Base-by-base conservation (phyloP, 495 filamentous ascomycete genomes). In the Letharia lupina region DNA sequence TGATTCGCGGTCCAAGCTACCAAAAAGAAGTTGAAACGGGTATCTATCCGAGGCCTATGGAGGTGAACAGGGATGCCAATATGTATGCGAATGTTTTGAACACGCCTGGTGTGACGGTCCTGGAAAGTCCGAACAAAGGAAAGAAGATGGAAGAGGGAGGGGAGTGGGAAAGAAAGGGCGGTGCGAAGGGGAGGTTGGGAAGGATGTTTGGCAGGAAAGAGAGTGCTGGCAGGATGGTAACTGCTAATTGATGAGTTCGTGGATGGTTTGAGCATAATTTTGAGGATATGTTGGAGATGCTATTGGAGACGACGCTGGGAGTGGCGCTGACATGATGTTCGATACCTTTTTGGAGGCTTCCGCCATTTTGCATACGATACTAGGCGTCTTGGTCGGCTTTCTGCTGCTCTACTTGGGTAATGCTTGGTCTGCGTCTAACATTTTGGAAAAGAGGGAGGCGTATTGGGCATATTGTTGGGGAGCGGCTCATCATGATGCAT, bases 211-310 rank as follows among this genome's bases (percentile, higher is more conserved):
- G 47, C 54, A 45, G 40, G 2, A 58, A 63, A 23, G 65, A 52
- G 44, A 65, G 52, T 70, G 76, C 44, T 68, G 70, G 33, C 71
- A 75, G 47, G 63, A 63, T 20, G 18, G 62, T 65, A 37, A 58
- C 44, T 41, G 67, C 67, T 31, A 57, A 40, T 42, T 67, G 52
- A 67, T 44, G 20, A 8, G 23, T 28, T 28, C 23, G 23, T 28
- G 23, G 23, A 28, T 28, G 23, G 23, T 28, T 28, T 28, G 23
- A 28, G 23, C 23, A 48, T 48, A 6, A 7, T 10, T 48, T 23
- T 48, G 7, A 11, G 9, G 18, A 10, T 48, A 28, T 28, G 23
- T 28, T 28, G 23, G 23, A 28, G 23, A 28, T 28, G 23, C 23
- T 44, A 8, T n/a, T 47, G 23, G 48, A 3, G 1, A 52, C 13